These are phyloP conservation scores for Parachlorella kessleri DNA, from an alignment of 139 green algal species.

Conservation along the genomic window DNA sequence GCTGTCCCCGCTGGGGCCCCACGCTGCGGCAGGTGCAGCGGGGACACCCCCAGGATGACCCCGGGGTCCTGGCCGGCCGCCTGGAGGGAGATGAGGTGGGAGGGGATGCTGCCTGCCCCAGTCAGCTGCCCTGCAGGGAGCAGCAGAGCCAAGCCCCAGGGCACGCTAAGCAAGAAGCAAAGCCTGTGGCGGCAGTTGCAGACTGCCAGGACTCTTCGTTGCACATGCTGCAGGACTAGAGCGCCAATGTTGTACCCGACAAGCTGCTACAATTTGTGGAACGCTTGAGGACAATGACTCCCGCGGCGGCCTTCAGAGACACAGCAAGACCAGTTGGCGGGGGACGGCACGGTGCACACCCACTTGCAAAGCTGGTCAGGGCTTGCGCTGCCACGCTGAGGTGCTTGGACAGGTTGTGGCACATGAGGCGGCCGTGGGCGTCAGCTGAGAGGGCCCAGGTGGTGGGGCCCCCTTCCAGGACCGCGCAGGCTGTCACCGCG, in stretches of 20 bases:
- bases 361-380: constrained; percentile 35
- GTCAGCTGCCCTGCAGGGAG: constrained; percentile 24
- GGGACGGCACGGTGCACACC: too few species aligned
- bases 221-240: too few species aligned
- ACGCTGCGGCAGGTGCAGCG: not conserved
- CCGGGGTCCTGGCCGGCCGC: constrained; percentile 9
- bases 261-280: too few species aligned
- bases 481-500: constrained; percentile 14
- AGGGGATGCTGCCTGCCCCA: constrained; percentile 11
- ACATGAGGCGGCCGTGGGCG: constrained; percentile 34
- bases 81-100: constrained; percentile 34
- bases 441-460: constrained; percentile 37
- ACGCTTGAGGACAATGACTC: too few species aligned
- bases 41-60: not conserved
- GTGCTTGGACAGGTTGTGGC: constrained; percentile 30
- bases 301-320: too few species aligned
- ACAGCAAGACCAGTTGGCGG: too few species aligned
- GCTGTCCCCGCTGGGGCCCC: not conserved
- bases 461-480: constrained; percentile 26
- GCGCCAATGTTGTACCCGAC: too few species aligned
- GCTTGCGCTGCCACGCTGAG: constrained; percentile 28
- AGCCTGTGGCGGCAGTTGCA: too few species aligned
- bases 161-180: too few species aligned
- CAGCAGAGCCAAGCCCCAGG: too few species aligned
- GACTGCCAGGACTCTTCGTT: too few species aligned